These are phyloP conservation scores for Meyerozyma elateridarum DNA, from an alignment of 1,139 yeast genomes.

Conservation along the genomic window DNA sequence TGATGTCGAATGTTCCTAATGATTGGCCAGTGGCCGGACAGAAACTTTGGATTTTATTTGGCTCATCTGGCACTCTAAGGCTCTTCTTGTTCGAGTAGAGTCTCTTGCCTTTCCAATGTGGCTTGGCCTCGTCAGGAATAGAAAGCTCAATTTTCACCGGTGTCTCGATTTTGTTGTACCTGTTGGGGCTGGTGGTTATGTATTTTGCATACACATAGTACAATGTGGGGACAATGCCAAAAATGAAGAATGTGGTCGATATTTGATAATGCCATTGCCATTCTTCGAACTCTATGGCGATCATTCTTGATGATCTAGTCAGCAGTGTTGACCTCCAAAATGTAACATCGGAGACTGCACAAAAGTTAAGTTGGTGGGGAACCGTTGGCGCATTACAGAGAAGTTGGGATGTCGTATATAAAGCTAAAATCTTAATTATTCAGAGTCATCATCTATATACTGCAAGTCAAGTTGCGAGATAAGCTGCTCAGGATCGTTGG, in stretches of 20 bases:
- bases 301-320: too few relatives aligned
- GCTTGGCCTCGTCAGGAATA: slow-evolving; percentile 78
- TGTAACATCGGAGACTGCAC: slow-evolving; percentile 5
- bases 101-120: slow-evolving; percentile 90
- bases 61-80: slow-evolving; percentile 52
- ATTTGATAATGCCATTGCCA: slow-evolving; percentile 48
- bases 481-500: slow-evolving; percentile 2
- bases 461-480: background rate
- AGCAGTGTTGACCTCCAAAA: too few relatives aligned
- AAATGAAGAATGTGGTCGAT: slow-evolving; percentile 41
- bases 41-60: slow-evolving; percentile 68
- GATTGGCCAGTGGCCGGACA: slow-evolving; percentile 96
- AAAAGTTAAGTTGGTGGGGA: too few relatives aligned
- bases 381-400: too few relatives aligned
- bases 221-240: slow-evolving; percentile 36
- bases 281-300: slow-evolving; percentile 41
- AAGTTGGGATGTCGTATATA: too few relatives aligned
- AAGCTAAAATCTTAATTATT: background rate
- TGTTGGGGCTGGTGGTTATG: slow-evolving; percentile 35
- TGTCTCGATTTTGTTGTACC: slow-evolving; percentile 40
- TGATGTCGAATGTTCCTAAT: slow-evolving; percentile 66
- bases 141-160: slow-evolving; percentile 50
- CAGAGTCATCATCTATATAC: background rate
- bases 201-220: slow-evolving; percentile 37
- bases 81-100: slow-evolving; percentile 53